Conservation (phyloP, 192 early-diverging fungal genomes). For the Umbelopsis sp. region DNA sequence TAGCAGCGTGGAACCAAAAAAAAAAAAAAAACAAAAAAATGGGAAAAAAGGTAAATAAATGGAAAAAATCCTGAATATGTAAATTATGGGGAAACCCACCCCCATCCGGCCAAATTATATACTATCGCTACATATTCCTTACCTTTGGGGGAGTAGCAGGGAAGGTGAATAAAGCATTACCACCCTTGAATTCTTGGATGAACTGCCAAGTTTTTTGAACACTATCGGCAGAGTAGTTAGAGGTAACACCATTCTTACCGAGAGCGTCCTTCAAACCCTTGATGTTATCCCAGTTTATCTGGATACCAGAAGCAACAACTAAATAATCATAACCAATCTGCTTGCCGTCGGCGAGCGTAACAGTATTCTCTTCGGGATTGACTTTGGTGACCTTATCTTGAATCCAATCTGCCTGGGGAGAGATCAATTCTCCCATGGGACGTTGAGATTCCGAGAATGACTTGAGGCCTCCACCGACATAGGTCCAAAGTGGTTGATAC, state of each 20-base stretch:
- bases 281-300: conserved; percentile 75
- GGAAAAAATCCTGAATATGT: too few relatives aligned
- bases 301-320: conserved; percentile 78
- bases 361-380: conserved; percentile 67
- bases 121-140: background rate
- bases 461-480: conserved; percentile 88
- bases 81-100: too few relatives aligned
- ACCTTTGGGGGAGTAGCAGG: conserved; percentile 82
- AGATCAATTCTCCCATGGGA: conserved; percentile 70
- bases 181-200: conserved; percentile 67
- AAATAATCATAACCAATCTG: conserved; percentile 68
- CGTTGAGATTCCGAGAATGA: conserved; percentile 65
- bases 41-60: background rate
- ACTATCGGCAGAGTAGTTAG: conserved; percentile 76
- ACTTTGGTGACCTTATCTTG: conserved; percentile 69
- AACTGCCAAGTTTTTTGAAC: conserved; percentile 78
- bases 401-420: conserved; percentile 76
- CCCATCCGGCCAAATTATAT: too few relatives aligned
- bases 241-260: conserved; percentile 81
- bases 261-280: conserved; percentile 73
- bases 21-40: background rate
- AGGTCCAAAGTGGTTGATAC: conserved; percentile 91
- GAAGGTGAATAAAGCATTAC: conserved; percentile 88
- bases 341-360: conserved; percentile 67
- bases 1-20: background rate